Percentiles rank a stretch among this genome's conserved stretches.
phyloP scores from a whole-genome alignment of 768 basidiomycete genomes.

The Mycena venus region DNA sequence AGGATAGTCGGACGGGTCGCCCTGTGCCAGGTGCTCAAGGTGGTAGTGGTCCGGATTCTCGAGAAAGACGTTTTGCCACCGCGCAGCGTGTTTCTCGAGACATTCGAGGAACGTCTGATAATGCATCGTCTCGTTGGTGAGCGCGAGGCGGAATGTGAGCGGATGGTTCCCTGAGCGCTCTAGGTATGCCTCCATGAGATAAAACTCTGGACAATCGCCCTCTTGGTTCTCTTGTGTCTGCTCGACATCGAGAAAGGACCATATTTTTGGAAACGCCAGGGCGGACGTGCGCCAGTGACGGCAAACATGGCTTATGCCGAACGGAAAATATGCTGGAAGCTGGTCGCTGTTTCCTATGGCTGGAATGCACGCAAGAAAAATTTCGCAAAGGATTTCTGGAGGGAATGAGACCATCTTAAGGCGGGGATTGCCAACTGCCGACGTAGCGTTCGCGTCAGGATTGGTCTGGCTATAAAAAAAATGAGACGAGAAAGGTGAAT shows the following conservation, averaged over 20 bases:
- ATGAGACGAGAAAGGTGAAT: too few relatives aligned
- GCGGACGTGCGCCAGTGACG: background rate
- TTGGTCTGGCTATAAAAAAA: too few relatives aligned
- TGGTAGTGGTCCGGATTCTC: background rate
- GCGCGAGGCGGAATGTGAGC: background rate
- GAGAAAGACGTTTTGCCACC: background rate
- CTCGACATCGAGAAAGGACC: slow-evolving; percentile 16
- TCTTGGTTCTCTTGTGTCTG: slow-evolving; percentile 3
- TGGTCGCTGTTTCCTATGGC: background rate
- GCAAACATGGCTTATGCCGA: slow-evolving; percentile 4
- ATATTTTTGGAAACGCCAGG: slow-evolving; percentile 10
- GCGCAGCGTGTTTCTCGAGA: background rate
- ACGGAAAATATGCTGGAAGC: background rate
- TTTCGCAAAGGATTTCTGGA: slow-evolving; percentile 12
- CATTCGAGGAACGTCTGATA: background rate
- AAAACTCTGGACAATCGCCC: background rate
- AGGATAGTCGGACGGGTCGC: background rate
- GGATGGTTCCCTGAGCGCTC: slow-evolving; percentile 6
- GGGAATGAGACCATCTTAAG: background rate
- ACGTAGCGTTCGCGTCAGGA: too few relatives aligned
- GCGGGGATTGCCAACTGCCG: too few relatives aligned
- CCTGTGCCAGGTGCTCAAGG: background rate
- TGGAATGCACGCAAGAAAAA: slow-evolving; percentile 9
- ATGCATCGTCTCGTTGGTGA: background rate
- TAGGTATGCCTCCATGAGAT: background rate